A percentile compares a stretch with the other conserved stretches of the same genome.
Conservation (phyloP, 805 yeast species). For the Wickerhamiella siamensis region DNA sequence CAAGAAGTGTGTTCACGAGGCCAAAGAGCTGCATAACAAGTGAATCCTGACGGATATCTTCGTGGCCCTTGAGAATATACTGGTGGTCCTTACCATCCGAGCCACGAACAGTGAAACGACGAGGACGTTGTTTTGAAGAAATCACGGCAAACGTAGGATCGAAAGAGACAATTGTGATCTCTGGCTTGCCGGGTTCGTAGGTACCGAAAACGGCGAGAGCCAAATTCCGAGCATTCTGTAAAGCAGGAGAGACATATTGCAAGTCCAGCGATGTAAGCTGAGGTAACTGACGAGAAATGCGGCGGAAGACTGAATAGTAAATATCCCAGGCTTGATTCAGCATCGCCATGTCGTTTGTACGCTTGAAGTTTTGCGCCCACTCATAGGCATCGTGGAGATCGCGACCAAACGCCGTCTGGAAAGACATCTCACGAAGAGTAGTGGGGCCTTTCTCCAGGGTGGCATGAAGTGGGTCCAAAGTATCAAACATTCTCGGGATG, state of each 20-base stretch:
- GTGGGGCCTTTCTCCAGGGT: constrained; percentile 75
- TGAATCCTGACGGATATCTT: constrained; percentile 94
- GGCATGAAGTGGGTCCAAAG: constrained; percentile 76
- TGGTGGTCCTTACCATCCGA: constrained; percentile 86
- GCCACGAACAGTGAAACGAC: constrained; percentile 66
- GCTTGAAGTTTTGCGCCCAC: constrained; percentile 76
- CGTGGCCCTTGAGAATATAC: constrained; percentile 83
- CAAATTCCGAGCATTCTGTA: constrained; percentile 61
- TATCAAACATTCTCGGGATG: constrained; percentile 85
- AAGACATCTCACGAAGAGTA: constrained; percentile 83
- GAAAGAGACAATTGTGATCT: constrained; percentile 56
- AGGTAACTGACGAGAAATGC: constrained; percentile 78
- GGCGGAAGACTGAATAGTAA: constrained; percentile 82
- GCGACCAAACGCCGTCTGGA: constrained; percentile 84
- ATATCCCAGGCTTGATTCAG: constrained; percentile 97
- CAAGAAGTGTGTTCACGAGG: constrained; percentile 74
- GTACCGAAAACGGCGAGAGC: constrained; percentile 92
- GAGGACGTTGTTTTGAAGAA: constrained; percentile 90
- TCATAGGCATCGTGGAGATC: constrained; percentile 86
- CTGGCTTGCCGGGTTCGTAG: constrained; percentile 69
- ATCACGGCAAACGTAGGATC: constrained; percentile 78
- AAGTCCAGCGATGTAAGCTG: constrained; percentile 74
- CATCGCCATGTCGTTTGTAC: constrained; percentile 75
- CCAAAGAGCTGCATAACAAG: constrained; percentile 97
- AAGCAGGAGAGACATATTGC: constrained; percentile 85